phyloP scores from a whole-genome alignment of 176 grass and related monocot genomes.

The Phoenix roebelenii region DNA sequence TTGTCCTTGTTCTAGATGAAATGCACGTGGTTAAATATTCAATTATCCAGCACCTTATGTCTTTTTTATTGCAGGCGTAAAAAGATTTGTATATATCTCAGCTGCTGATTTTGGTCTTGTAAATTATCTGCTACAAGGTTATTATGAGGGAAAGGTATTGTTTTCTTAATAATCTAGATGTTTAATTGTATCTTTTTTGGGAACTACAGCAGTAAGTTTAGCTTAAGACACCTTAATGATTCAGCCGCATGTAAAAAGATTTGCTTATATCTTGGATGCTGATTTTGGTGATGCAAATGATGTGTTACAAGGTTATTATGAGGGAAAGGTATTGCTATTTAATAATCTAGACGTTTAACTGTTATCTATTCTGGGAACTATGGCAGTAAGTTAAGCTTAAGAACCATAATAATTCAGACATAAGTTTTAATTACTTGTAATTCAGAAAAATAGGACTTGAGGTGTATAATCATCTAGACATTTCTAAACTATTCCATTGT shows the following conservation, averaged over 20 bases:
- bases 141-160: constrained; percentile 86
- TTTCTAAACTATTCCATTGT: no score
- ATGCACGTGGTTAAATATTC: not conserved
- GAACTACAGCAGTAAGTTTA: not conserved
- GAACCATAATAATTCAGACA: no score
- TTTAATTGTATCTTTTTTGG: constrained; percentile 1
- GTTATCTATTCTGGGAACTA: not conserved
- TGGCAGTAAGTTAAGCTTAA: no score
- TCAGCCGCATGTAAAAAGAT: constrained; percentile 48
- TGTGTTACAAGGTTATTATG: constrained; percentile 77
- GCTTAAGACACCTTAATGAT: no score
- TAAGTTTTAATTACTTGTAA: no score
- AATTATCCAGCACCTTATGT: not conserved
- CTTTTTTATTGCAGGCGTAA: constrained; percentile 45
- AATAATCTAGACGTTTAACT: not conserved
- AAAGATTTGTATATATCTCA: constrained; percentile 91
- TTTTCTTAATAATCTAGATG: not conserved
- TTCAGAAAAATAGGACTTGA: no score
- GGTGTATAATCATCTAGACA: no score
- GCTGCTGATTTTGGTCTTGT: constrained; percentile 79
- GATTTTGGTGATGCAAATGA: constrained; percentile 78
- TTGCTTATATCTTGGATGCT: constrained; percentile 70
- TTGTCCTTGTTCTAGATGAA: no score
- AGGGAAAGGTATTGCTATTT: constrained; percentile 56
- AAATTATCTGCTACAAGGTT: constrained; percentile 79